These are phyloP conservation scores for Tetrahymena elliotti DNA, from an alignment of 73 alveolate species.

Conservation along the genomic window DNA sequence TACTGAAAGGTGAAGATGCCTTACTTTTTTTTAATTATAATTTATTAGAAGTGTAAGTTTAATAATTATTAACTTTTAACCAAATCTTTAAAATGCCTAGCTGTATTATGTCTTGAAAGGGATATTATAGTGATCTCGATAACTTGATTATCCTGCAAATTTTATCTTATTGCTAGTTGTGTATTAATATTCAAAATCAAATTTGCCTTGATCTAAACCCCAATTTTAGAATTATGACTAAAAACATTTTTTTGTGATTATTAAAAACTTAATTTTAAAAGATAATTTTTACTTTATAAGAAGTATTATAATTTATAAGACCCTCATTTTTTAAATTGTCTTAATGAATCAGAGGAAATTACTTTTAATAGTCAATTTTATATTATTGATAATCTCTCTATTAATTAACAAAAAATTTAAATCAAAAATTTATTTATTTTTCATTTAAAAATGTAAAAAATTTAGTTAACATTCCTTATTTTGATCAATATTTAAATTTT, in stretches of 20 bases:
- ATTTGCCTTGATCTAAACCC: neutral
- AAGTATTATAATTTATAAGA: neutral
- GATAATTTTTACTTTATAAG: neutral
- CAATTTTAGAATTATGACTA: neutral
- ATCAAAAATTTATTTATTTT: neutral
- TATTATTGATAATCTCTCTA: neutral
- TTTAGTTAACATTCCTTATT: too few species aligned
- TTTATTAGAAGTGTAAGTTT: too few species aligned
- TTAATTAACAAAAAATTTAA: too few species aligned
- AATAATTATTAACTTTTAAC: neutral
- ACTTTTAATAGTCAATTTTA: neutral
- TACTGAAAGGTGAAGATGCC: neutral
- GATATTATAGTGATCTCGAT: neutral
- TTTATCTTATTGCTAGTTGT: neutral
- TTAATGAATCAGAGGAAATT: neutral
- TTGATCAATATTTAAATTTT: too few species aligned
- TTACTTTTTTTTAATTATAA: neutral
- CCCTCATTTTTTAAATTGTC: neutral
- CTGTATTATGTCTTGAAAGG: neutral
- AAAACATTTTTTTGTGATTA: neutral
- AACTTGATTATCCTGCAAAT: neutral
- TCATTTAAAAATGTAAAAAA: too few species aligned
- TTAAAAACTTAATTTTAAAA: neutral
- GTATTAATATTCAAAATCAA: neutral
- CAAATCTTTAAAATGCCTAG: neutral